A percentile compares a stretch with the other conserved stretches of the same genome.
These are phyloP conservation scores for Parietaria judaica DNA, from an alignment of 306 rosid genomes.

Conservation along the genomic window DNA sequence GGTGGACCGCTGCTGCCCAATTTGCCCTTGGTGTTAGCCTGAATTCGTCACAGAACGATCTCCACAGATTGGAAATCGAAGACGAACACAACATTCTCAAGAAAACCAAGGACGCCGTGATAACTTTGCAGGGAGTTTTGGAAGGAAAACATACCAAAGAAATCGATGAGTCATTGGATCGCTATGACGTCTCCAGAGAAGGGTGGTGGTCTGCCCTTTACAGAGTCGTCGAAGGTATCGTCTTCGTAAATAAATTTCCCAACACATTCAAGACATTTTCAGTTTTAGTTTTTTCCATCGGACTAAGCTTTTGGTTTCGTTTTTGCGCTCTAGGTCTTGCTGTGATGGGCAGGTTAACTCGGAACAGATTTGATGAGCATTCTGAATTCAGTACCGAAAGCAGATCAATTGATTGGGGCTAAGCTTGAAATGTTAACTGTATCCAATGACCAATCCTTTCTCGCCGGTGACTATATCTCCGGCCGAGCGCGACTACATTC, in stretches of 20 bases:
- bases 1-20: slow-evolving; percentile 84
- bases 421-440: slow-evolving; percentile 29
- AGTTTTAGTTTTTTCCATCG: background rate
- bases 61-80: slow-evolving; percentile 44
- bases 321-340: slow-evolving; percentile 51
- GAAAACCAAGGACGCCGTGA: slow-evolving; percentile 59
- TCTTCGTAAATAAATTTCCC: no score
- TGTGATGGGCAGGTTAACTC: slow-evolving; percentile 61
- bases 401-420: slow-evolving; percentile 59
- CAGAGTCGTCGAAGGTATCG: slow-evolving; percentile 81
- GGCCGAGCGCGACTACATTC: no score
- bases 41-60: slow-evolving; percentile 67
- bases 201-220: slow-evolving; percentile 81
- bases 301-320: background rate
- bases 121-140: slow-evolving; percentile 65
- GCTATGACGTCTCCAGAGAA: slow-evolving; percentile 39
- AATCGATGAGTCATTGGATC: slow-evolving; percentile 49
- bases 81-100: slow-evolving; percentile 37
- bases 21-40: slow-evolving; percentile 76
- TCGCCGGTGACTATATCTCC: background rate
- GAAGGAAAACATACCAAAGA: slow-evolving; percentile 73
- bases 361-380: slow-evolving; percentile 46
- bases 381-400: slow-evolving; percentile 45
- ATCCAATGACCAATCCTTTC: background rate
- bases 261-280: background rate